phyloP scores from a whole-genome alignment of 495 filamentous ascomycete genomes.

The Tricharina praecox region DNA sequence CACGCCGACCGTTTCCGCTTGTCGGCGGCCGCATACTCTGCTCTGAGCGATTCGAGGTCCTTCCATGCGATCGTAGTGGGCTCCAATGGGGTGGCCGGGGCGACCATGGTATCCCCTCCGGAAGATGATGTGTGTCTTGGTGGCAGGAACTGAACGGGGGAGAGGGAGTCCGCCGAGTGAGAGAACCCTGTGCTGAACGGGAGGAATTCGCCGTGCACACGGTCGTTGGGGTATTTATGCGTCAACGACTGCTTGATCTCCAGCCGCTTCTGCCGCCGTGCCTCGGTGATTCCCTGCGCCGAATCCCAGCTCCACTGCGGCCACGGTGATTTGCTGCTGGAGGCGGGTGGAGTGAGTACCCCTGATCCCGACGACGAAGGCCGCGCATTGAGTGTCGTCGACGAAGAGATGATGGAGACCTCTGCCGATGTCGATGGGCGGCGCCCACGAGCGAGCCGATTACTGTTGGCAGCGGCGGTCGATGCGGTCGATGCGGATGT shows the following conservation, averaged over 20 bases:
- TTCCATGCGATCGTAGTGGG: slow-evolving; percentile 25
- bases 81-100: slow-evolving; percentile 2
- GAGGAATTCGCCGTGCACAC: slow-evolving; percentile 14
- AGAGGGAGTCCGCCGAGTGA: slow-evolving; percentile 14
- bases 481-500: too few species aligned
- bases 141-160: slow-evolving; percentile 9
- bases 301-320: neutral
- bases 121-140: neutral
- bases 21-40: slow-evolving; percentile 22
- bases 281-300: slow-evolving; percentile 1
- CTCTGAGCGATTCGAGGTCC: slow-evolving; percentile 16
- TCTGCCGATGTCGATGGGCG: too few species aligned
- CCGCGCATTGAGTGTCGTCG: too few species aligned
- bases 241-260: slow-evolving; percentile 10
- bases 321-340: too few species aligned
- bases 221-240: slow-evolving; percentile 19
- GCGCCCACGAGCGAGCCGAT: too few species aligned
- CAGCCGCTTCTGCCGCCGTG: neutral
- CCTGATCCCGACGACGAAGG: too few species aligned
- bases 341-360: too few species aligned
- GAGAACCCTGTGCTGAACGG: slow-evolving; percentile 14
- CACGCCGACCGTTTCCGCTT: slow-evolving; percentile 1
- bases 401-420: too few species aligned
- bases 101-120: neutral
- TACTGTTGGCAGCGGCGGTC: too few species aligned